Base-by-base conservation (phyloP, 75 land plant genomes). In the Selaginella moellendorffii region DNA sequence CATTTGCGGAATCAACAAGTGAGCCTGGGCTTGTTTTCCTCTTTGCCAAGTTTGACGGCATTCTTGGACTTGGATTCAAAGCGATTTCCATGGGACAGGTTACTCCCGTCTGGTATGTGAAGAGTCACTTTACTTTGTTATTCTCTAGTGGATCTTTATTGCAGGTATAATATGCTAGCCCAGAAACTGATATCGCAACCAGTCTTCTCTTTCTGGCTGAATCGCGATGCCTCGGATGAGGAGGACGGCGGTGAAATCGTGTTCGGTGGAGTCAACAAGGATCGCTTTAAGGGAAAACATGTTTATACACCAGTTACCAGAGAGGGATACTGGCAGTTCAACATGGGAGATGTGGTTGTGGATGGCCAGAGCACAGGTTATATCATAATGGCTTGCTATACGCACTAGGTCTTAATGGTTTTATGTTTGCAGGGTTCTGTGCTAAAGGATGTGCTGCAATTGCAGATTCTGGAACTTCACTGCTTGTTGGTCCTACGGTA, bases 161-260 rank as follows among this genome's bases (percentile, higher is more conserved):
- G n/a, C n/a, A 89, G 96, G 96, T 81, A 81, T 64, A 88, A 79
- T 60, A 85, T 88, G 95, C 64, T 82, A n/a, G 46, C 75, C 18
- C 97, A 91, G 71, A 75, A 77, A 23, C 79, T 91, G 36, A 76
- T 91, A 12, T 27, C 64, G 1, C 81, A 85, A 19, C 67, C 61
- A 0, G 84, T 91, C 10, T 91, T 91, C 61, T 91, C 97, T 9
- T 85, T 91, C 76, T 91, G 97, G 89, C 74, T 91, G 29, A 91
- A 85, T 63, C 73, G 85, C 29, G 66, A 91, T 76, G 30, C 74
- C 20, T 53, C 70, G 26, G 95, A 81, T 1, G 68, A 36, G 27
- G 67, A 61, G 8, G 72, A 62, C 20, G 95, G 97, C 26, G 97
- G 97, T 19, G 97, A 87, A 72, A 65, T 88, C 62, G 82, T 91